Percentiles rank a stretch among this genome's conserved stretches.
Evolutionary conservation across 768 basidiomycete genomes (phyloP).

Genomic region (Suillus luteus): DNA sequence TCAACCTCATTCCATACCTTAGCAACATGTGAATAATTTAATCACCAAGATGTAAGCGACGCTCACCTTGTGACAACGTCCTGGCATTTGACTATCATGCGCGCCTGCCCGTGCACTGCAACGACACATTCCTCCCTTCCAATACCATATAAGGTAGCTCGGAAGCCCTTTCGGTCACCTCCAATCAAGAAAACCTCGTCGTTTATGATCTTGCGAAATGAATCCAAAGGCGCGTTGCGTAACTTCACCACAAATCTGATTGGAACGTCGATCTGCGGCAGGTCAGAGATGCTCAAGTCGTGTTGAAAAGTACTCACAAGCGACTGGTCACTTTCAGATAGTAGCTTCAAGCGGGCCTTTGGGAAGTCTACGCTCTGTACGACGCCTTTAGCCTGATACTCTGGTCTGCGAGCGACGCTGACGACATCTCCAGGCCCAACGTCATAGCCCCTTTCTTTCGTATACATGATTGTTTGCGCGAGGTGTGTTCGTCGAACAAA

Average conservation of each 20-base stretch:
- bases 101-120: not conserved
- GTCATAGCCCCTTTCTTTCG: too few species aligned
- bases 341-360: too few species aligned
- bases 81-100: not conserved
- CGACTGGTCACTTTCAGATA: too few species aligned
- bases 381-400: too few species aligned
- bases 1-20: slow-evolving; percentile 1
- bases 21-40: not conserved
- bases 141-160: not conserved
- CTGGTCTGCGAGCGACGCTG: too few species aligned
- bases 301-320: too few species aligned
- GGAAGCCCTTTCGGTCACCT: not conserved
- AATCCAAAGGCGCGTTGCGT: not conserved
- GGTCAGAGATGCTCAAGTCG: not conserved
- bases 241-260: not conserved
- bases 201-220: not conserved
- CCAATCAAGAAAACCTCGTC: not conserved
- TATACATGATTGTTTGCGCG: too few species aligned
- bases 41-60: not conserved
- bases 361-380: too few species aligned
- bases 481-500: too few species aligned
- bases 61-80: not conserved
- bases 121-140: not conserved
- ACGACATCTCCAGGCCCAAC: too few species aligned
- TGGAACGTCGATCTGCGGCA: not conserved